Base-by-base conservation (phyloP, 2,329 filamentous ascomycete species). In the Neofusicoccum ribis region DNA sequence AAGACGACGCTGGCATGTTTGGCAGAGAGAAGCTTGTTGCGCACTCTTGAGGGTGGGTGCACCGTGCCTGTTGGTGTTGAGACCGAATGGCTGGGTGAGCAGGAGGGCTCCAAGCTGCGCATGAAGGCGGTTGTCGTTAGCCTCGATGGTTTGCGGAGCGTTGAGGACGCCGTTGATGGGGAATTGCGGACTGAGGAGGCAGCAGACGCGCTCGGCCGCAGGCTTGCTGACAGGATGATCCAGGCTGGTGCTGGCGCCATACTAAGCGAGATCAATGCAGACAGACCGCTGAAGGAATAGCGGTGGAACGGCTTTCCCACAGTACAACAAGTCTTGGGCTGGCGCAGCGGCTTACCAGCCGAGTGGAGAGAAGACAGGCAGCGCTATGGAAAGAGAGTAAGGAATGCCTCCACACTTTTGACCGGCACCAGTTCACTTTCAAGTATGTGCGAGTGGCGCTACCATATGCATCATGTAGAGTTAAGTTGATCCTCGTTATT, bases 31-130 rank as follows among this genome's bases (percentile, higher is more conserved):
- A 91, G 88, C 71, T 80, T 99, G 68, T 89, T 98, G 86, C 86
- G 94, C 49, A 89, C 88, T 15, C 83, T 99, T 6, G 94, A 99
- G 77, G 95, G 95, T 65, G 95, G 95, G 15, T 99, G 95, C 82
- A 96, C 91, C 76, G 93, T 97, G 58, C 95, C 95, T 0, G 93
- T 99, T 67, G 95, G 95, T 17, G 93, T 98, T 3, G 91, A 94
- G 82, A 92, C 91, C 49, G 81, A 82, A 64, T 95, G 91, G 90
- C 78, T 88, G 34, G 72, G 73, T 79, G 72, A 83, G 73, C 65
- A 80, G 77, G 68, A 75, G 65, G 67, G 76, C 5, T 65, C 82
- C 58, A 86, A 87, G 74, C 80, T 97, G 71, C 82, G 86, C 60
- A 83, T 98, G 76, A 86, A 88, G 70, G 91, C 89, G 1, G 88